These are phyloP conservation scores for Aspergillus terreus DNA, from an alignment of 2,329 filamentous ascomycete genomes.

Conservation along the genomic window DNA sequence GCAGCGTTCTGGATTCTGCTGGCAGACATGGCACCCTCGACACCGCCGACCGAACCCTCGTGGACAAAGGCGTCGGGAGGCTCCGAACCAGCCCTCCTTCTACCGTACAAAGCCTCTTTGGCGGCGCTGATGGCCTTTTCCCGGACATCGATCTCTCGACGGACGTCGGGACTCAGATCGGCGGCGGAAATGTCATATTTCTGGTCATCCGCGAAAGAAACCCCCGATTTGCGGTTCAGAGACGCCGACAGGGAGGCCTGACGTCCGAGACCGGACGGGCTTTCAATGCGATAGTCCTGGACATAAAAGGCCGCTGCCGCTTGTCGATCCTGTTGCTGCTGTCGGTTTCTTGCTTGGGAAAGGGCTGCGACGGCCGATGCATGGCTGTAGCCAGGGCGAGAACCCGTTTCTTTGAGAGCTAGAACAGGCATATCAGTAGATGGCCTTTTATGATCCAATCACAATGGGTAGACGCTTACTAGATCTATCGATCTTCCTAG, in stretches of 20 bases:
- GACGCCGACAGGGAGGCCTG: slow-evolving; percentile 69
- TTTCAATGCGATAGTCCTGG: slow-evolving; percentile 52
- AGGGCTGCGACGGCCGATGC: slow-evolving; percentile 70
- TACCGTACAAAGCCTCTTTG: slow-evolving; percentile 66
- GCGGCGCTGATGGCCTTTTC: slow-evolving; percentile 71
- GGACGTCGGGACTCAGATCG: slow-evolving; percentile 57
- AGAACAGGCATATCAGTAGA: background rate
- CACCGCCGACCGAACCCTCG: slow-evolving; percentile 51
- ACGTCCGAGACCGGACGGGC: slow-evolving; percentile 62
- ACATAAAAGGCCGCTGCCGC: slow-evolving; percentile 56
- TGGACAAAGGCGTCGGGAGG: slow-evolving; percentile 66
- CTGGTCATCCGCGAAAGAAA: slow-evolving; percentile 10
- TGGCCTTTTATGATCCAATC: background rate
- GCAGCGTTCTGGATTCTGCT: slow-evolving; percentile 63
- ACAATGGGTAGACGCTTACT: slow-evolving; percentile 17
- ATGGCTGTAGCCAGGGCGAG: slow-evolving; percentile 56
- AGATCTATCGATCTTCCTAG: slow-evolving; percentile 15
- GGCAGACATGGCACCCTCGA: slow-evolving; percentile 45
- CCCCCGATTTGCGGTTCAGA: slow-evolving; percentile 21
- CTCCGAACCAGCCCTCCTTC: slow-evolving; percentile 63
- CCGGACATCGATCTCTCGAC: slow-evolving; percentile 44
- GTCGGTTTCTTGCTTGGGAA: slow-evolving; percentile 68
- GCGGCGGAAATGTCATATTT: slow-evolving; percentile 55
- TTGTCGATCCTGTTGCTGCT: slow-evolving; percentile 51
- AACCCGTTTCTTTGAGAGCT: slow-evolving; percentile 39